Evolutionary conservation across 176 grass and related monocot species (phyloP).

Genomic region (Eragrostis nindensis): DNA sequence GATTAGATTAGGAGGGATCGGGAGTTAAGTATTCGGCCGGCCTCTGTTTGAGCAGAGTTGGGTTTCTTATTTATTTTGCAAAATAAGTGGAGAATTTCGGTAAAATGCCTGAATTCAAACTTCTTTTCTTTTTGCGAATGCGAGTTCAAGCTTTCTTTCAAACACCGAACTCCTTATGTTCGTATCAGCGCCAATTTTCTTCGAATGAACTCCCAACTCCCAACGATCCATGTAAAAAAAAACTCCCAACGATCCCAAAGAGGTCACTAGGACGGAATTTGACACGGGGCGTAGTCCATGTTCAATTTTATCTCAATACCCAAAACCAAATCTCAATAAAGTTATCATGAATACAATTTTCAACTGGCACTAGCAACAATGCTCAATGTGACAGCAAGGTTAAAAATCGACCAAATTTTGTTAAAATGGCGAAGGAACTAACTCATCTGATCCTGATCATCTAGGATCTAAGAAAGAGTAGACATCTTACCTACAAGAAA

Average conservation of each 20-base stretch:
- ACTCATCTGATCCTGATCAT: not conserved
- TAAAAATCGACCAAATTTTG: not conserved
- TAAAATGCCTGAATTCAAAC: too few species aligned
- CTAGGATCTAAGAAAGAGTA: not conserved
- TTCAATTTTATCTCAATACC: not conserved
- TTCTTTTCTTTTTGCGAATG: too few species aligned
- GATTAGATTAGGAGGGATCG: not conserved
- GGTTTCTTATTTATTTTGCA: not conserved
- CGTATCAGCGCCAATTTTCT: not conserved
- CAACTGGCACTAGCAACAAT: not conserved
- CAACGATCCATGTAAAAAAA: too few species aligned
- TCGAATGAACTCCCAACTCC: not conserved
- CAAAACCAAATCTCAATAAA: not conserved
- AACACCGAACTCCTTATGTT: not conserved
- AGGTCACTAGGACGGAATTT: too few species aligned
- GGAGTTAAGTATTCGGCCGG: not conserved
- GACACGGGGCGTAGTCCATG: not conserved
- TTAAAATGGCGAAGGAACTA: not conserved
- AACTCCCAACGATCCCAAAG: not conserved
- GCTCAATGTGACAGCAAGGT: not conserved
- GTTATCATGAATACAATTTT: not conserved
- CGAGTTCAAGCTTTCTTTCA: too few species aligned
- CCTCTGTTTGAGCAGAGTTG: not conserved
- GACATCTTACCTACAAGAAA: slow-evolving; percentile 19
- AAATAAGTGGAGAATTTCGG: too few species aligned